A percentile compares a stretch with the other conserved stretches of the same genome.
Evolutionary conservation across 2,329 filamentous ascomycete species (phyloP).

Genomic region (Bisporella sp.): DNA sequence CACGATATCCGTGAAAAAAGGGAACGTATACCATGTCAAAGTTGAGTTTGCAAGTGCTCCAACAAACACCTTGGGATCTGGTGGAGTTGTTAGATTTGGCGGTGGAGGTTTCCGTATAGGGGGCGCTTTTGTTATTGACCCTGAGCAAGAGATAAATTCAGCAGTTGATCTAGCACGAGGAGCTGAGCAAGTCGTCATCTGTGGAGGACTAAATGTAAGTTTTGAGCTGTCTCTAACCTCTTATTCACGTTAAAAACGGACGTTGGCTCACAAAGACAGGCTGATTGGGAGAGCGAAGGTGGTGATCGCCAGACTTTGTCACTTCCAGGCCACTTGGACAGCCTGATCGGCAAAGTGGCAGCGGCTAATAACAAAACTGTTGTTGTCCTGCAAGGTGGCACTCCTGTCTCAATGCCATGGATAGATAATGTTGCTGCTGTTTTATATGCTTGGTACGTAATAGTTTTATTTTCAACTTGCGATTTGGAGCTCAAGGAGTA

Average conservation of each 20-base stretch:
- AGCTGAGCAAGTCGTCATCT: constrained; percentile 69
- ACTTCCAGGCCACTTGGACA: constrained; percentile 20
- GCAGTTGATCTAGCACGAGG: constrained; percentile 60
- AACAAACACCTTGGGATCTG: constrained; percentile 46
- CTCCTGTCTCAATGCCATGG: constrained; percentile 49
- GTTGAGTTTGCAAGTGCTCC: constrained; percentile 47
- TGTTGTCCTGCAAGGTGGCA: constrained; percentile 55
- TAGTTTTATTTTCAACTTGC: too few relatives aligned
- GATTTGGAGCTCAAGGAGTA: too few relatives aligned
- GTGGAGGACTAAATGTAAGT: constrained; percentile 61
- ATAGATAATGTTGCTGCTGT: constrained; percentile 30
- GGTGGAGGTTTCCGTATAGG: constrained; percentile 57
- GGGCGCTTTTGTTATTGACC: constrained; percentile 48
- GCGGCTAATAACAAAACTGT: constrained; percentile 49
- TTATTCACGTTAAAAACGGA: too few relatives aligned
- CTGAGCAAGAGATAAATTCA: constrained; percentile 51
- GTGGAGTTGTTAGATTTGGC: constrained; percentile 42
- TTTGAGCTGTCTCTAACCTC: too few relatives aligned
- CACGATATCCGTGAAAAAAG: constrained; percentile 19
- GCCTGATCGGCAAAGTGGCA: constrained; percentile 43
- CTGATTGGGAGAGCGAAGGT: constrained; percentile 31
- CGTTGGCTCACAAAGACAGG: too few relatives aligned
- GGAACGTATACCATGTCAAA: constrained; percentile 25
- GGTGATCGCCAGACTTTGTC: constrained; percentile 19
- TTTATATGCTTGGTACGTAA: constrained; percentile 37